Conservation (phyloP, 768 basidiomycete genomes). For the Hygrophorus russula region DNA sequence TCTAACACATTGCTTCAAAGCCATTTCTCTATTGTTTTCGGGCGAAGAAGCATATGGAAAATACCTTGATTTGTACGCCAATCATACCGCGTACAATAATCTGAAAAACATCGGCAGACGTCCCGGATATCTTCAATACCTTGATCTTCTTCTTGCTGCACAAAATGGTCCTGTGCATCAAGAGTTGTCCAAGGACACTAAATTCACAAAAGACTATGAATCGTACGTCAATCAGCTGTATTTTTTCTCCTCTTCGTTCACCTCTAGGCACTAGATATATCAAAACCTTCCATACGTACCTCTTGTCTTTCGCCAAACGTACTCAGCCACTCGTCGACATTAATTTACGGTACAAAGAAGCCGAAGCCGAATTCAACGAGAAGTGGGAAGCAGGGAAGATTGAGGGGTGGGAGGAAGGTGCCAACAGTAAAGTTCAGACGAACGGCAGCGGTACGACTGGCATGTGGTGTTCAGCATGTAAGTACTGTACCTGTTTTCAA, state of each 20-base stretch:
- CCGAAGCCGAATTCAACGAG: constrained; percentile 58
- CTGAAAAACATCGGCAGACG: constrained; percentile 77
- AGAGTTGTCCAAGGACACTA: constrained; percentile 59
- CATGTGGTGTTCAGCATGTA: constrained; percentile 93
- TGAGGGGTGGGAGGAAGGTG: constrained; percentile 61
- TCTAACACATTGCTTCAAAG: constrained; percentile 23
- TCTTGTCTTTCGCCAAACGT: constrained; percentile 77
- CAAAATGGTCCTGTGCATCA: constrained; percentile 50
- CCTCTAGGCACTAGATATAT: constrained; percentile 52
- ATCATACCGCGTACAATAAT: constrained; percentile 85
- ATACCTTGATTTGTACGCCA: constrained; percentile 86
- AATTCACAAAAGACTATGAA: constrained; percentile 69
- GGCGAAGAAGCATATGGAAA: constrained; percentile 94
- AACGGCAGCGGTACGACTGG: constrained; percentile 39
- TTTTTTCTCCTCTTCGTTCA: constrained; percentile 4
- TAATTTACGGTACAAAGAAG: constrained; percentile 52
- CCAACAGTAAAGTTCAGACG: constrained; percentile 26
- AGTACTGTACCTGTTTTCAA: constrained; percentile 20
- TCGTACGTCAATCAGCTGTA: constrained; percentile 32
- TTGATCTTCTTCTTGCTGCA: constrained; percentile 70
- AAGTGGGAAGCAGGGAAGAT: constrained; percentile 76
- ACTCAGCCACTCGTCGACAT: constrained; percentile 77
- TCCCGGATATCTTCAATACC: constrained; percentile 85
- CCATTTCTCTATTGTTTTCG: constrained; percentile 79
- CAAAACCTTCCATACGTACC: constrained; percentile 67